Evolutionary conservation across 2,329 filamentous ascomycete species (phyloP).

Genomic region (Epichloe uncinata): DNA sequence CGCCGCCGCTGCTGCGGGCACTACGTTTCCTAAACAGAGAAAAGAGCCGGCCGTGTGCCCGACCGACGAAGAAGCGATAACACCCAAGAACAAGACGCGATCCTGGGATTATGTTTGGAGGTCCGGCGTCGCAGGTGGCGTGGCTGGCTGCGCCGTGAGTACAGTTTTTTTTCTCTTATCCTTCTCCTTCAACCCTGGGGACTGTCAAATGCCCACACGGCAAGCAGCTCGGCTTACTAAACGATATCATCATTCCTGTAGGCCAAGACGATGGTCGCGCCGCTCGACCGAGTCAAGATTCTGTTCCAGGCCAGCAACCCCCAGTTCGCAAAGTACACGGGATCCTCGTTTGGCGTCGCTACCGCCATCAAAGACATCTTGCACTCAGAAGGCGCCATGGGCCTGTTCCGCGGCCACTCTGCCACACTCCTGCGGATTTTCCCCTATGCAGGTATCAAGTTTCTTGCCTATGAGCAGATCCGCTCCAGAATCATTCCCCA

Average conservation of each 20-base stretch:
- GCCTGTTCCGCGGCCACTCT: conserved; percentile 87
- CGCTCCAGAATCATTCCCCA: conserved; percentile 62
- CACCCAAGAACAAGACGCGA: conserved; percentile 38
- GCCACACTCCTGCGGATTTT: conserved; percentile 91
- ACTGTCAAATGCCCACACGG: too few relatives aligned
- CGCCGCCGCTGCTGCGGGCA: conserved; percentile 8
- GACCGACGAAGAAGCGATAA: conserved; percentile 33
- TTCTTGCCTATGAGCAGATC: conserved; percentile 94
- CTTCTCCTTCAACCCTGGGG: too few relatives aligned
- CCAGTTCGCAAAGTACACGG: conserved; percentile 83
- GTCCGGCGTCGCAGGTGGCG: conserved; percentile 72
- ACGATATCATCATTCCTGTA: conserved; percentile 20
- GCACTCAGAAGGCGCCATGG: conserved; percentile 53
- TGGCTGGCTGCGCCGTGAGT: conserved; percentile 84
- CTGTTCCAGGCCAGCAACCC: conserved; percentile 94
- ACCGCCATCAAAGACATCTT: conserved; percentile 78
- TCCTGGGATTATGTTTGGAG: conserved; percentile 74
- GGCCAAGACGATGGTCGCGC: conserved; percentile 92
- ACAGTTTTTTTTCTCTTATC: background rate
- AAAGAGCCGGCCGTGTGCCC: conserved; percentile 31
- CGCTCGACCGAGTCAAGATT: conserved; percentile 95
- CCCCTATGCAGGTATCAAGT: conserved; percentile 91
- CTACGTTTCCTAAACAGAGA: conserved; percentile 5
- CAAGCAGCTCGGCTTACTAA: too few relatives aligned
- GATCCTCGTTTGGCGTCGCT: conserved; percentile 75